A percentile compares a stretch with the other conserved stretches of the same genome.
phyloP scores from a whole-genome alignment of 192 early-diverging fungal species.

The Umbelopsis sp. region DNA sequence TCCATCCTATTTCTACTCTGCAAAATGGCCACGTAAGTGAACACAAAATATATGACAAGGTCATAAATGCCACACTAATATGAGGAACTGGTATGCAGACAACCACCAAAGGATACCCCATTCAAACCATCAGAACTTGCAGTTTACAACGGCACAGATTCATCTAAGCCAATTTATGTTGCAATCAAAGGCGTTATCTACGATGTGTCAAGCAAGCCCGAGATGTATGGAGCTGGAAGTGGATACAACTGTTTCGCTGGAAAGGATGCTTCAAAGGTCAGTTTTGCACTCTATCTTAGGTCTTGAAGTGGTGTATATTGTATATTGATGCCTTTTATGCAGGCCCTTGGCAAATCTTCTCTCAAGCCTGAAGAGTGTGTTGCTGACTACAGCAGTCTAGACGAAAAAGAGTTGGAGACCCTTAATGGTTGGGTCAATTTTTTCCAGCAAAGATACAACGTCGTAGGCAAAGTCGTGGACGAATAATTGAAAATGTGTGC shows the following conservation, averaged over 20 bases:
- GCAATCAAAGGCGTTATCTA: slow-evolving; percentile 83
- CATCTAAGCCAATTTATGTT: slow-evolving; percentile 68
- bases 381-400: slow-evolving; percentile 68
- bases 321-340: slow-evolving; percentile 1
- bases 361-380: slow-evolving; percentile 71
- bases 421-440: slow-evolving; percentile 74
- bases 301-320: not conserved
- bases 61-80: not conserved
- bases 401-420: slow-evolving; percentile 66
- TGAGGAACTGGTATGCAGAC: not conserved
- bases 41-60: no score
- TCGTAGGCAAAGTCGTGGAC: slow-evolving; percentile 60
- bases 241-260: slow-evolving; percentile 82
- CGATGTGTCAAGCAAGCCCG: slow-evolving; percentile 67
- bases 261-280: slow-evolving; percentile 75
- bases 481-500: slow-evolving; percentile 18
- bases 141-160: slow-evolving; percentile 62
- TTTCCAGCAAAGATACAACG: slow-evolving; percentile 71
- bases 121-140: slow-evolving; percentile 63
- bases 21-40: slow-evolving; percentile 9
- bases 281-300: not conserved
- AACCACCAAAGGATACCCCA: slow-evolving; percentile 37
- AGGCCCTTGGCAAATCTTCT: slow-evolving; percentile 70
- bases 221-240: slow-evolving; percentile 65
- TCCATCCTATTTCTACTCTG: not conserved